These are phyloP conservation scores for Fraxinus xanthoxyloides DNA, from an alignment of 305 asterid species.

Conservation along the genomic window DNA sequence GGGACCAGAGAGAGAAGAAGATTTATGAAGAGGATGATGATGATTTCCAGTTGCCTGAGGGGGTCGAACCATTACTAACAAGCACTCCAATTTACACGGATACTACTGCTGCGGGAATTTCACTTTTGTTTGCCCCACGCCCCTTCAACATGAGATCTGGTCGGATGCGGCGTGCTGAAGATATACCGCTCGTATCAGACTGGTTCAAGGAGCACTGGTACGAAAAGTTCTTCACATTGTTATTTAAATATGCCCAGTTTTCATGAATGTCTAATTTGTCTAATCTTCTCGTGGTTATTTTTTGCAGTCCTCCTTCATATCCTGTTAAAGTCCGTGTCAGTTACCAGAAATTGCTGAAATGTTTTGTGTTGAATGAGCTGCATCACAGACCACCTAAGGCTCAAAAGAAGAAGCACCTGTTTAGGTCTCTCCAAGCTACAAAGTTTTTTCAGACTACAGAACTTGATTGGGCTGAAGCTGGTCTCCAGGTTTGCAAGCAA, in stretches of 20 bases:
- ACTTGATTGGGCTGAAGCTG: conserved; percentile 99
- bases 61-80: conserved; percentile 74
- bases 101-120: conserved; percentile 97
- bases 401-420: conserved; percentile 94
- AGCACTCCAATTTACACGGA: conserved; percentile 81
- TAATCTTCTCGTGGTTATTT: conserved; percentile 10
- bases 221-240: conserved; percentile 21
- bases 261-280: not conserved
- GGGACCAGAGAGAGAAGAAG: conserved; percentile 80
- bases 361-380: conserved; percentile 96
- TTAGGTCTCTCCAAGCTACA: conserved; percentile 95
- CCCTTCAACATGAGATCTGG: conserved; percentile 99
- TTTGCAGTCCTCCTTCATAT: conserved; percentile 88
- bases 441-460: conserved; percentile 98
- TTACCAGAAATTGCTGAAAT: conserved; percentile 93
- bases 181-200: conserved; percentile 97
- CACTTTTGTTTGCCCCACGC: conserved; percentile 95
- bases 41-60: conserved; percentile 84
- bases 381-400: conserved; percentile 99
- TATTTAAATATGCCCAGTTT: not conserved
- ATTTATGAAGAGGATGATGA: conserved; percentile 75
- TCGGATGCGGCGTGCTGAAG: conserved; percentile 98
- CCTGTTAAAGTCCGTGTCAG: conserved; percentile 99
- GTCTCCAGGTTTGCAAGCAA: conserved; percentile 99
- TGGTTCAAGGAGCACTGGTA: conserved; percentile 99